A percentile compares a stretch with the other conserved stretches of the same genome.
phyloP scores from a whole-genome alignment of 2,329 filamentous ascomycete genomes.

The Talaromyces rugulosus region DNA sequence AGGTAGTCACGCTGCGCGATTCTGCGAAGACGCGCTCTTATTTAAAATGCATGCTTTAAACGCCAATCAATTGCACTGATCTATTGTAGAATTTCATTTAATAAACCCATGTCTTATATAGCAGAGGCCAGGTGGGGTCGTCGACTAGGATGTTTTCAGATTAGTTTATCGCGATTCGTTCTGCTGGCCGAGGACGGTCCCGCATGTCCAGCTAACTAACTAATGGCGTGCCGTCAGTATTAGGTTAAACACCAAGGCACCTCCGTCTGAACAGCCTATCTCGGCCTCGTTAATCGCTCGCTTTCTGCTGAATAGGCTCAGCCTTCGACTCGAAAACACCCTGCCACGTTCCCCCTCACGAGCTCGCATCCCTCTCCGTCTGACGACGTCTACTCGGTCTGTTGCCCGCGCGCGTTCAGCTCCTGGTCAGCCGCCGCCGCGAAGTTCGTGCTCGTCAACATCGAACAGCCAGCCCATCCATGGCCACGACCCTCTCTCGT shows the following conservation, averaged over 20 bases:
- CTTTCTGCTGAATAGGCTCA: not conserved
- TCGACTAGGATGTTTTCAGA: not conserved
- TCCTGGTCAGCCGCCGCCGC: not conserved
- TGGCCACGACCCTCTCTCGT: conserved; percentile 9
- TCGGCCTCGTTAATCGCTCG: not conserved
- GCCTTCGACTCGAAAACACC: not conserved
- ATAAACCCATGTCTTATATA: not conserved
- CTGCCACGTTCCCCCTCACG: not conserved
- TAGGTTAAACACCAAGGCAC: not conserved
- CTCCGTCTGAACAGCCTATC: not conserved
- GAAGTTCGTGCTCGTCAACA: not conserved
- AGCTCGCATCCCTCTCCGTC: no score
- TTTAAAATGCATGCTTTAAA: not conserved
- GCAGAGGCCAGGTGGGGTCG: not conserved
- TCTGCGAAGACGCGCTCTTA: not conserved
- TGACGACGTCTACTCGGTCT: not conserved
- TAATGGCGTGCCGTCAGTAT: not conserved
- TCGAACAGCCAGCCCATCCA: conserved; percentile 7
- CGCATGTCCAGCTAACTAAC: not conserved
- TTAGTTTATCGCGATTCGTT: not conserved
- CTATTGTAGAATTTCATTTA: no score
- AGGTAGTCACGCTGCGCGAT: not conserved
- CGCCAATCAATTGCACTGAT: not conserved
- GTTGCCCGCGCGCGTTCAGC: not conserved
- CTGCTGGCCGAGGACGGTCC: not conserved